Percentiles rank a stretch among this genome's conserved stretches.
Evolutionary conservation across 768 basidiomycete species (phyloP).

Genomic region (Leccinum uliginosum): DNA sequence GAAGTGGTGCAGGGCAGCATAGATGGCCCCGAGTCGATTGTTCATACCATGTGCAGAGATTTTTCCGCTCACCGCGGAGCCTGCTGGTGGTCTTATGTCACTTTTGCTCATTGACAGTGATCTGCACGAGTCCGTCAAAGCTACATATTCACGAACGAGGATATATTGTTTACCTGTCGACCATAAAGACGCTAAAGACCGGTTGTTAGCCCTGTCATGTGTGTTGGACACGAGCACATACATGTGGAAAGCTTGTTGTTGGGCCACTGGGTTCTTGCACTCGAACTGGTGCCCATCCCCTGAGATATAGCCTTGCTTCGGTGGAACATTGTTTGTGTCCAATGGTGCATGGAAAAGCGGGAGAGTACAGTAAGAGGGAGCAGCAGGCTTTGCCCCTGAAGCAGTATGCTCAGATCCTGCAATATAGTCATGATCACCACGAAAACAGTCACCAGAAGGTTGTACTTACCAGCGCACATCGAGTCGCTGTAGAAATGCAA

Average conservation of each 20-base stretch:
- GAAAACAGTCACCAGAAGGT: neutral
- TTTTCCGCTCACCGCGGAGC: slow-evolving; percentile 31
- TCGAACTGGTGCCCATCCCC: slow-evolving; percentile 52
- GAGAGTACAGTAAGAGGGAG: slow-evolving; percentile 50
- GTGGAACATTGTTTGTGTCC: slow-evolving; percentile 16
- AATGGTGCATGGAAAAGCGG: slow-evolving; percentile 49
- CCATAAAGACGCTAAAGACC: slow-evolving; percentile 13
- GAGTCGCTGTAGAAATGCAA: slow-evolving; percentile 35
- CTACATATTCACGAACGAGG: neutral
- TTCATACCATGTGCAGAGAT: slow-evolving; percentile 13
- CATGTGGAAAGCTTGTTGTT: slow-evolving; percentile 57
- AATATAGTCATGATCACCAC: neutral
- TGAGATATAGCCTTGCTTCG: slow-evolving; percentile 44
- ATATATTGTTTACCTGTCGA: slow-evolving; percentile 12
- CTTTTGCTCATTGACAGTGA: slow-evolving; percentile 44
- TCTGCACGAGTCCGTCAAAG: slow-evolving; percentile 23
- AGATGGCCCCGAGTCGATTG: slow-evolving; percentile 57
- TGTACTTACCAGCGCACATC: slow-evolving; percentile 44
- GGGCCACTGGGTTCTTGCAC: slow-evolving; percentile 47
- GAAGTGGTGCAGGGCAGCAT: slow-evolving; percentile 48
- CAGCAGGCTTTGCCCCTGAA: slow-evolving; percentile 33
- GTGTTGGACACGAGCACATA: slow-evolving; percentile 28
- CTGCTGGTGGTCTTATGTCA: slow-evolving; percentile 39
- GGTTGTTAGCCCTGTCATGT: neutral
- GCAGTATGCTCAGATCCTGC: slow-evolving; percentile 49